phyloP scores from a whole-genome alignment of 768 basidiomycete species.

The Naematelia aurantialba region DNA sequence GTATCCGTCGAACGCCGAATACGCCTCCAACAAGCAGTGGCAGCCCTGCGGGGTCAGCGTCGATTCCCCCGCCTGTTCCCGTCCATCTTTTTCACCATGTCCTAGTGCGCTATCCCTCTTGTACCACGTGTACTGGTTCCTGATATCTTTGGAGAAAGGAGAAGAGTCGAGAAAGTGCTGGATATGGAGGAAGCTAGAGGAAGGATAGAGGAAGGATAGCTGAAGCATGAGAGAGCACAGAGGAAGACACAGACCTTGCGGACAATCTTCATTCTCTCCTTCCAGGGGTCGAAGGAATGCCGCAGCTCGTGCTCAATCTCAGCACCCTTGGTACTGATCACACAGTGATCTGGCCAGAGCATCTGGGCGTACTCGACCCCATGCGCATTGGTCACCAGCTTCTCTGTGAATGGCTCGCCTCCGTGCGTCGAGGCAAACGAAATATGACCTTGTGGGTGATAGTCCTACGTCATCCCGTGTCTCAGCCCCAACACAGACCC shows the following conservation, averaged over 20 bases:
- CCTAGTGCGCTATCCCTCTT: too few relatives aligned
- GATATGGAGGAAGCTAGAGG: not conserved
- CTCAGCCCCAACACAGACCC: not conserved
- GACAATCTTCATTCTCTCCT: conserved; percentile 24
- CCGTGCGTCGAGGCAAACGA: conserved; percentile 64
- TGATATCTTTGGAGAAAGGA: too few relatives aligned
- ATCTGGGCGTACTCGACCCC: conserved; percentile 54
- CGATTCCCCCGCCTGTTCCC: too few relatives aligned
- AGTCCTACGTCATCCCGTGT: conserved; percentile 44
- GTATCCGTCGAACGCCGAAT: conserved; percentile 65
- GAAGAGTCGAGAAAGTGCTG: too few relatives aligned
- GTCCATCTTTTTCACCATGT: too few relatives aligned
- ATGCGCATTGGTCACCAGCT: conserved; percentile 44
- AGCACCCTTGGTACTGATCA: conserved; percentile 58
- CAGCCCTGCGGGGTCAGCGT: conserved; percentile 33
- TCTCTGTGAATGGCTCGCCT: conserved; percentile 51
- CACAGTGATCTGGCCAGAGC: conserved; percentile 79
- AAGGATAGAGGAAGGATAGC: not conserved
- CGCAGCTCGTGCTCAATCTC: conserved; percentile 61
- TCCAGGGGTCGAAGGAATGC: conserved; percentile 54
- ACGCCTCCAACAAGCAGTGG: conserved; percentile 64
- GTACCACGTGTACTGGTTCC: too few relatives aligned
- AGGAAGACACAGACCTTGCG: conserved; percentile 24
- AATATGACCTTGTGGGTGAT: conserved; percentile 58
- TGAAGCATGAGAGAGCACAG: not conserved